phyloP scores from a whole-genome alignment of 108 stramenopile genomes.

The Discostella stelligeroides region DNA sequence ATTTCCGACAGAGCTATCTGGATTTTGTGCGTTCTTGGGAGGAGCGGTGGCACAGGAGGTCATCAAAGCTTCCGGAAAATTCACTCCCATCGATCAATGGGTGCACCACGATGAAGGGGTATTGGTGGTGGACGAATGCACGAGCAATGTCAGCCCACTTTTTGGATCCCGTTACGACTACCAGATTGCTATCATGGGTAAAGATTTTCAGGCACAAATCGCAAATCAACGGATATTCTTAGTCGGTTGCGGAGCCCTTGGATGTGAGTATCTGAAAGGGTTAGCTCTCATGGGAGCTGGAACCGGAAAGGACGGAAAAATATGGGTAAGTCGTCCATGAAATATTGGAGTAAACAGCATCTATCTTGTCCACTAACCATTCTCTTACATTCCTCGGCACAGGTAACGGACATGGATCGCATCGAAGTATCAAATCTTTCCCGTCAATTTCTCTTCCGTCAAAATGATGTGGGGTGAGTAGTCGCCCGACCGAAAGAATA shows the following conservation, averaged over 20 bases:
- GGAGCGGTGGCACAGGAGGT: conserved; percentile 91
- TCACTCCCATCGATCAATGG: conserved; percentile 80
- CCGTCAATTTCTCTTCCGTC: conserved; percentile 87
- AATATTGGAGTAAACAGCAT: background rate
- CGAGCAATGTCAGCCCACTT: conserved; percentile 47
- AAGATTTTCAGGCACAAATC: conserved; percentile 62
- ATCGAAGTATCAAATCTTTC: conserved; percentile 87
- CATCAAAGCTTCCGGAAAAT: conserved; percentile 86
- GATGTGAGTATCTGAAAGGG: conserved; percentile 90
- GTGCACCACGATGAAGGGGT: conserved; percentile 55
- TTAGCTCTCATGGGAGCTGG: conserved; percentile 82
- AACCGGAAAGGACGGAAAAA: conserved; percentile 68
- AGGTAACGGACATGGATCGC: conserved; percentile 87
- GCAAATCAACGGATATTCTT: conserved; percentile 74
- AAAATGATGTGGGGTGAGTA: conserved; percentile 75
- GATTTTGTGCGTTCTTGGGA: conserved; percentile 80
- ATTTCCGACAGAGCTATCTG: conserved; percentile 66
- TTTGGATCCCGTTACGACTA: conserved; percentile 74
- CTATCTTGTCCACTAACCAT: background rate
- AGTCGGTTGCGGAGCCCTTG: conserved; percentile 88
- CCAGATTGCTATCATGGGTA: conserved; percentile 74
- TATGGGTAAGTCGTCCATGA: conserved; percentile 40
- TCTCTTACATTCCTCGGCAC: background rate
- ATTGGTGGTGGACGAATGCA: conserved; percentile 62
- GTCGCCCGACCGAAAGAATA: background rate